Base-by-base conservation (phyloP, 352 stramenopile genomes). In the Phytophthora megakarya region DNA sequence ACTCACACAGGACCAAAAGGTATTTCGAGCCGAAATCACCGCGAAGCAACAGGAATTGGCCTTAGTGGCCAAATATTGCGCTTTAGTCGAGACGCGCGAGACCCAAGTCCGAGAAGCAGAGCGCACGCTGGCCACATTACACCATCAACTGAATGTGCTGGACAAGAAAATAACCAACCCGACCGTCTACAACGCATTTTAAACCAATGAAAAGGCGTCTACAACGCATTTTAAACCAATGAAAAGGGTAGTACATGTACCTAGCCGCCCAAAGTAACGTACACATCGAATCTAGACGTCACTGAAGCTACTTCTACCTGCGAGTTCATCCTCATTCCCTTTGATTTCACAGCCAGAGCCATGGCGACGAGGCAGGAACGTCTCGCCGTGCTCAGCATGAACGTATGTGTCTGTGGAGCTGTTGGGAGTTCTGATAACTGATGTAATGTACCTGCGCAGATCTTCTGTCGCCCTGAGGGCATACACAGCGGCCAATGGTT, bases 401-500 rank as follows among this genome's bases (percentile, higher is more conserved):
- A 91, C 43, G 82, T 91, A 71, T 51, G 76, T 63, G 11, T 8
- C 16, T 32, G 1, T 33, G 25, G 21, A 21, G 12, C 26, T 53
- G 5, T 39, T 52, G 47, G 26, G 56, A 60, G 48, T 32, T 22
- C 18, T 13, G n/a, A 8, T 44, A 16, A 25, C 18, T 18, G 26
- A 45, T 47, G 40, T 56, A 51, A 70, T 10, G 26, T 49, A 23
- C 50, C 28, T 53, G 46, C 39, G 16, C 65, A 94, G 79, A 88
- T 90, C 57, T 92, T 94, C 38, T 77, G 83, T 26, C 81, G 86
- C 1, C 86, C 86, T 7, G 81, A 89, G 48, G 78, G 80, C 32
- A 92, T 94, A 61, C 81, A 92, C 74, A 90, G 83, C 50, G 78
- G 83, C 32, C 62, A 75, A 30, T 93, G 84, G 84, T 87, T 93